Percentiles rank a stretch among this genome's conserved stretches.
phyloP scores from a whole-genome alignment of 257 asterid genomes.

The Dorcoceras hygrometricum region DNA sequence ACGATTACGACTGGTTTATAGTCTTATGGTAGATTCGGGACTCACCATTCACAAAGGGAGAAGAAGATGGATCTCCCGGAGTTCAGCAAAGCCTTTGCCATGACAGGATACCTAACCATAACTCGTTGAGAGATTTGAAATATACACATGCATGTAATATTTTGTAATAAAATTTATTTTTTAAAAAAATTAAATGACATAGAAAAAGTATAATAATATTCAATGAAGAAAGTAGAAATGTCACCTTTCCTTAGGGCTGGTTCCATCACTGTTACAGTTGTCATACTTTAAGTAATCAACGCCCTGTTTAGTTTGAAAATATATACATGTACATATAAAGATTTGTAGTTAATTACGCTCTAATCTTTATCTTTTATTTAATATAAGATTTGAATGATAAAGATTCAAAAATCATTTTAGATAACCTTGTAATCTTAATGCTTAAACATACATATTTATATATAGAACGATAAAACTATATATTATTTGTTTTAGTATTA shows the following conservation, averaged over 20 bases:
- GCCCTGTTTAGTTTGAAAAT: conserved; percentile 39
- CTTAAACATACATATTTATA: too few species aligned
- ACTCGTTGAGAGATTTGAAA: neutral
- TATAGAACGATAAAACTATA: too few species aligned
- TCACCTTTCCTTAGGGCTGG: conserved; percentile 57
- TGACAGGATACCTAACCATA: conserved; percentile 52
- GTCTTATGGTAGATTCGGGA: neutral
- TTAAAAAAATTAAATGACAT: neutral
- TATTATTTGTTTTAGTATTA: too few species aligned
- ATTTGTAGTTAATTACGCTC: too few species aligned
- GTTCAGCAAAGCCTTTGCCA: conserved; percentile 75
- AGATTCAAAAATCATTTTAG: neutral
- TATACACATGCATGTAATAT: neutral
- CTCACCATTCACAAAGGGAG: conserved; percentile 95
- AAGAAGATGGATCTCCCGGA: conserved; percentile 87
- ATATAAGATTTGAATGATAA: neutral
- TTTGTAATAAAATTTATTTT: too few species aligned
- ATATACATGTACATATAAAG: too few species aligned
- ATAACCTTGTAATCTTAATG: too few species aligned
- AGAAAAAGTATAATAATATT: neutral
- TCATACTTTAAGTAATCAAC: conserved; percentile 94
- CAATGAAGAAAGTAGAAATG: too few species aligned
- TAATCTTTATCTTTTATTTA: neutral
- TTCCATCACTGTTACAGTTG: conserved; percentile 60
- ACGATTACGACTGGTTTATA: too few species aligned